Base-by-base conservation (phyloP, 176 grass and related monocot genomes). In the Otatea glauca region DNA sequence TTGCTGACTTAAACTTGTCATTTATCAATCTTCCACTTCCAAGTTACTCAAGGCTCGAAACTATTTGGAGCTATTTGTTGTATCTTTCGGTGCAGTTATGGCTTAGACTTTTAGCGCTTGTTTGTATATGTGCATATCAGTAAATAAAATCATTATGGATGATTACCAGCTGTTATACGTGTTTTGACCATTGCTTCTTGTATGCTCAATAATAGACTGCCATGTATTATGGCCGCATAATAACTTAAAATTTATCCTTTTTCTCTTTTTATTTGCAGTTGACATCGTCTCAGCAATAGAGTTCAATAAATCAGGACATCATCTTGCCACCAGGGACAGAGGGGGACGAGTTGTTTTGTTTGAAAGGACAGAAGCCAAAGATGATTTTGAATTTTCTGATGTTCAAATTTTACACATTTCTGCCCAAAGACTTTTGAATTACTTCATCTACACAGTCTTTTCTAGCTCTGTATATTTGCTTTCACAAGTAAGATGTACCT, bases 231-330 rank as follows among this genome's bases (percentile, higher is more conserved):
- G 68, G 42, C 18, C 37, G 10, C 39, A 51, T 62, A 53, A 35
- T 91, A 67, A 75, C 34, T 55, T 80, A 18, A 87, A 24, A 37
- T 45, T 74, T 24, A 2, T 56, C 44, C 1, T 80, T 34, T 65
- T 34, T 41, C 34, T 34, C 34, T 34, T 38, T 58, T 76, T 73
- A 53, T 77, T 78, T 86, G 84, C 81, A 99, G 97, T 99, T 79
- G 97, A 99, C 79, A 99, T 99, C 80, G 96, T 99, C 83, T 99
- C 97, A 16, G 97, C 93, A 73, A 92, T 99, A 94, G 97, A 99
- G 92, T 99, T 99, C 89, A 90, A 99, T 84, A 94, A 94, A 91
- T 91, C 90, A 75, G 97, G 97, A 24, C 87, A 91, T 76, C 91
- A 99, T 90, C 97, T 99, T 92, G 97, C 97, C 23, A 99, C 97